phyloP scores from a whole-genome alignment of 352 stramenopile genomes.

The Phytopythium vexans region DNA sequence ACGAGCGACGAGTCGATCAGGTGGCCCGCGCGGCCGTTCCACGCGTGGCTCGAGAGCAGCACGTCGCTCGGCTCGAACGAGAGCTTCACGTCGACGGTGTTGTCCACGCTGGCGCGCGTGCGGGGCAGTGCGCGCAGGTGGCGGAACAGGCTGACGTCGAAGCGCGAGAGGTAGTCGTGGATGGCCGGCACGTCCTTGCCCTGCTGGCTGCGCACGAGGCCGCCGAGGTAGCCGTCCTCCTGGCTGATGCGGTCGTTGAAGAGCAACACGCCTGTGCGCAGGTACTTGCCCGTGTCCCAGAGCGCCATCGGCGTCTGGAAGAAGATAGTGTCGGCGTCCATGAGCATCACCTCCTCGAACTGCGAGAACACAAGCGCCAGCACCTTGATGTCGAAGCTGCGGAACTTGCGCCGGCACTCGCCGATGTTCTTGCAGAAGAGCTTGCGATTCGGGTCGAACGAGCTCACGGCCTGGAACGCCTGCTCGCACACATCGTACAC shows the following conservation, averaged over 20 bases:
- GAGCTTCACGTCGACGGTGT: neutral
- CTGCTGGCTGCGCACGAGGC: slow-evolving; percentile 11
- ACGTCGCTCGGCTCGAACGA: slow-evolving; percentile 28
- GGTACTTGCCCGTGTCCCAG: slow-evolving; percentile 51
- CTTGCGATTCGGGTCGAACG: slow-evolving; percentile 18
- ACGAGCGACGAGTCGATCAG: slow-evolving; percentile 60
- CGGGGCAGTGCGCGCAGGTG: slow-evolving; percentile 5
- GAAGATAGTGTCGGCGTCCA: slow-evolving; percentile 72
- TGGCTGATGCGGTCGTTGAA: slow-evolving; percentile 60
- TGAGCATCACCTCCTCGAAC: slow-evolving; percentile 70
- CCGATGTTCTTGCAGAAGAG: slow-evolving; percentile 52
- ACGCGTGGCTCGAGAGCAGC: slow-evolving; percentile 35
- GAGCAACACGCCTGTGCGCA: slow-evolving; percentile 56
- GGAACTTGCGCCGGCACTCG: slow-evolving; percentile 44
- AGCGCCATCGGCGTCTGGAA: slow-evolving; percentile 54
- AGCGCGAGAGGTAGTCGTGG: slow-evolving; percentile 25
- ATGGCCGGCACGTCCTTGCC: slow-evolving; percentile 12
- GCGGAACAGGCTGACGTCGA: slow-evolving; percentile 19
- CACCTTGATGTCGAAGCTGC: slow-evolving; percentile 66
- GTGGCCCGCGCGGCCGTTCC: slow-evolving; percentile 38
- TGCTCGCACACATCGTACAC: slow-evolving; percentile 66
- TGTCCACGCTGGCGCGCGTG: neutral
- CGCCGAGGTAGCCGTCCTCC: slow-evolving; percentile 21
- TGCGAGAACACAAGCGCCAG: slow-evolving; percentile 55
- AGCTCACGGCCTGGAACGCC: slow-evolving; percentile 24